phyloP scores from a whole-genome alignment of 2,329 filamentous ascomycete species.

The Aspergillus amoenus region DNA sequence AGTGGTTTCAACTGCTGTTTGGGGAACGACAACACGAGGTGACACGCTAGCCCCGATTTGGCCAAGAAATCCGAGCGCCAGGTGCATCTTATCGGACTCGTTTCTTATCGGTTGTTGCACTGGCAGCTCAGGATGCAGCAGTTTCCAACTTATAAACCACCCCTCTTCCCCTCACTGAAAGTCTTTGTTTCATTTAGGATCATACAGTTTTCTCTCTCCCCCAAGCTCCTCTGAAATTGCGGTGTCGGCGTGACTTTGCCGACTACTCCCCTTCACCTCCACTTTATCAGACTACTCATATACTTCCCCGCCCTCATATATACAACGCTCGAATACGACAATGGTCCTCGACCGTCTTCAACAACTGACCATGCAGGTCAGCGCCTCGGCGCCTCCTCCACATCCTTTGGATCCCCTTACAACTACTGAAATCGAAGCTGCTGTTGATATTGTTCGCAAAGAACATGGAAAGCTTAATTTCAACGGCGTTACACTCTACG shows the following conservation, averaged over 20 bases:
- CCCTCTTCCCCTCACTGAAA: not conserved
- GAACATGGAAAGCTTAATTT: constrained; percentile 72
- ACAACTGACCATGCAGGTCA: constrained; percentile 63
- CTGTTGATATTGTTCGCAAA: constrained; percentile 67
- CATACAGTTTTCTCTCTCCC: not conserved
- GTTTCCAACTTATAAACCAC: constrained; percentile 9
- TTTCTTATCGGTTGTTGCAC: constrained; percentile 15
- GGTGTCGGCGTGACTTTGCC: not conserved
- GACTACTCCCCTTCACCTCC: not conserved
- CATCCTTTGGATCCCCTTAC: constrained; percentile 80
- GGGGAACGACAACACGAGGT: not conserved
- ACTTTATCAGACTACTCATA: too few species aligned
- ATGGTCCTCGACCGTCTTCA: constrained; percentile 66
- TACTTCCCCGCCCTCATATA: not conserved
- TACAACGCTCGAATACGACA: not conserved
- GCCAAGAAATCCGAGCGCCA: constrained; percentile 55
- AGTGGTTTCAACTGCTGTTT: constrained; percentile 23
- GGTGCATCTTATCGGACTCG: constrained; percentile 8
- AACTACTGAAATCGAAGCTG: constrained; percentile 68
- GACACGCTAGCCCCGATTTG: constrained; percentile 50
- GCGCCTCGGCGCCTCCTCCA: constrained; percentile 52
- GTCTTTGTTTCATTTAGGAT: not conserved
- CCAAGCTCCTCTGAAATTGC: not conserved
- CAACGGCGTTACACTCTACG: constrained; percentile 81
- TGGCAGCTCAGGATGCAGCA: not conserved